Evolutionary conservation across 345 rosid genomes (phyloP).

Genomic region (Lumnitzera racemosa): DNA sequence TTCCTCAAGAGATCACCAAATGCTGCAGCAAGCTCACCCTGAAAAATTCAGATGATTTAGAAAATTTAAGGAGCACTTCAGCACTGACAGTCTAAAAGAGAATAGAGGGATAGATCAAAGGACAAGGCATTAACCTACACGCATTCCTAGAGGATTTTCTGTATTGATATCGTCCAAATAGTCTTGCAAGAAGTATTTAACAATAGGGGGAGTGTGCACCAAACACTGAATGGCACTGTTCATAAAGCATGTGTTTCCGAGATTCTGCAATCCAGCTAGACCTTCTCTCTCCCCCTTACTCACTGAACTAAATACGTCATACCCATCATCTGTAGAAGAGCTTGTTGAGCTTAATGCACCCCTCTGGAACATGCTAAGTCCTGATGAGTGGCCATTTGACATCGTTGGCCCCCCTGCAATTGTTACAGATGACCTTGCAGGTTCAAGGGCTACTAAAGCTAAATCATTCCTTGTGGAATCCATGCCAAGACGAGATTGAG

Average conservation of each 20-base stretch:
- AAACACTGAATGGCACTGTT: conserved; percentile 90
- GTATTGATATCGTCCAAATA: conserved; percentile 69
- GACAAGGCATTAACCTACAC: conserved; percentile 40
- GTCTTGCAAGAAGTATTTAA: conserved; percentile 77
- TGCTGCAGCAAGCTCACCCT: conserved; percentile 93
- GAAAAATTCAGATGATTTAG: conserved; percentile 27
- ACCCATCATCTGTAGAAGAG: conserved; percentile 29
- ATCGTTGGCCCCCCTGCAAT: conserved; percentile 77
- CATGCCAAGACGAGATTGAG: conserved; percentile 36
- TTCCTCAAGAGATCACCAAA: conserved; percentile 84
- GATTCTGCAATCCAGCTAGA: conserved; percentile 82
- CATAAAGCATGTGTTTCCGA: conserved; percentile 98
- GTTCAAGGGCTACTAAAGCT: conserved; percentile 67
- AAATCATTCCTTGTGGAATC: conserved; percentile 64
- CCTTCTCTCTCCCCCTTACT: conserved; percentile 62
- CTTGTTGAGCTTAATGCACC: conserved; percentile 32
- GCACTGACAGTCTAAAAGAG: neutral
- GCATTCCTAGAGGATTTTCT: conserved; percentile 85
- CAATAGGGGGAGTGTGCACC: conserved; percentile 77
- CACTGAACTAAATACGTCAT: conserved; percentile 27
- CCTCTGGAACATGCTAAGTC: conserved; percentile 32
- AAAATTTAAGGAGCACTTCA: conserved; percentile 7
- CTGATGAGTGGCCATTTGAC: conserved; percentile 62
- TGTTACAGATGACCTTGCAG: conserved; percentile 46
- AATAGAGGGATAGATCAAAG: conserved; percentile 3